Conservation (phyloP, 495 filamentous ascomycete species). For the Astrothelium macrocarpum region DNA sequence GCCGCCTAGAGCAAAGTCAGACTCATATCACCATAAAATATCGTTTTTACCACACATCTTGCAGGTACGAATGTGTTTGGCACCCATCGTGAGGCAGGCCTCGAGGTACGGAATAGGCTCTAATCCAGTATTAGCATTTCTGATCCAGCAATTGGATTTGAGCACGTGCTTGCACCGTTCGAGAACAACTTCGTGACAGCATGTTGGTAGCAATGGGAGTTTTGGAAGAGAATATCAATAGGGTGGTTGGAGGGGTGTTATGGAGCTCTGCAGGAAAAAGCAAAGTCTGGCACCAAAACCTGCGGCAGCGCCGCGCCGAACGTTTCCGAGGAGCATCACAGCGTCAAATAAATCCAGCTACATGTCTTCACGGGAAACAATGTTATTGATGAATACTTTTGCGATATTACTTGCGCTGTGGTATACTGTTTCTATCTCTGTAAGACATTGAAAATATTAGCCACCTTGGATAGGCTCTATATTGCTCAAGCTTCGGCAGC, state of each 20-base stretch:
- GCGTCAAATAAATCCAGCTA: neutral
- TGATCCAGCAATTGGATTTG: slow-evolving; percentile 21
- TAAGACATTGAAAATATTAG: neutral
- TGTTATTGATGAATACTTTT: too few species aligned
- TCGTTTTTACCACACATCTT: slow-evolving; percentile 24
- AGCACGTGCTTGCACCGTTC: slow-evolving; percentile 37
- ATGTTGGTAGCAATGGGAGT: slow-evolving; percentile 33
- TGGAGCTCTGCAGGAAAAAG: slow-evolving; percentile 7
- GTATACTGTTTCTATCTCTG: neutral
- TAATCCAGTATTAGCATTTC: slow-evolving; percentile 29
- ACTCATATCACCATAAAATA: neutral
- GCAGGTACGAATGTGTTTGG: slow-evolving; percentile 29
- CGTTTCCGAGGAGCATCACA: neutral
- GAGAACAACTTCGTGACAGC: slow-evolving; percentile 51
- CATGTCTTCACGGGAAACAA: too few species aligned
- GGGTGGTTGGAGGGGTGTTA: slow-evolving; percentile 2
- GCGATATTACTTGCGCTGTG: neutral
- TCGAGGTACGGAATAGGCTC: slow-evolving; percentile 48
- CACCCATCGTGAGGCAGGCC: slow-evolving; percentile 36
- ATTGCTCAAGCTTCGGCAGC: neutral
- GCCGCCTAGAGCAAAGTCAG: slow-evolving; percentile 10
- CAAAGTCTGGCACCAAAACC: slow-evolving; percentile 3
- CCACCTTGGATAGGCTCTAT: neutral
- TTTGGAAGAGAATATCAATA: neutral
- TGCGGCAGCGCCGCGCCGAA: neutral